Evolutionary conservation across 1,284 basidiomycete genomes (phyloP), one percentile per base, ranked within the genome.

Genomic region (Cryptococcus hybrid): DNA sequence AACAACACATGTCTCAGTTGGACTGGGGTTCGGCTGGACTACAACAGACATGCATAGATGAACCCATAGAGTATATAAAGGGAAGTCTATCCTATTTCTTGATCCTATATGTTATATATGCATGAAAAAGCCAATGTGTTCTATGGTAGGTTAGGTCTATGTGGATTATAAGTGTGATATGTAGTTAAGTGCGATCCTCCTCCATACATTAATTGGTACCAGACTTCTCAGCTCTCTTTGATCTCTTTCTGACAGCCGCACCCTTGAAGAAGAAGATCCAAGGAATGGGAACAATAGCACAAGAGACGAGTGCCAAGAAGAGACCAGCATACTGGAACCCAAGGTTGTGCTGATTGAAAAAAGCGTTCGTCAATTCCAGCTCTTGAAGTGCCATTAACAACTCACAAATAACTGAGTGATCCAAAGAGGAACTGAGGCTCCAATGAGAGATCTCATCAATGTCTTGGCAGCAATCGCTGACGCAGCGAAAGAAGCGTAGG

Each of bases 391-490:
- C 24, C 24, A 9, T 36, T 36, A 11, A 8, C 8, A 18, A 64
- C 66, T 64, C 42, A 65, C 64, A 56, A 67, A 65, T 36, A 64
- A 52, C 49, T 63, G 61, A 43, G 64, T 67, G 47, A 70, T 64
- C 71, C 71, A 73, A 18, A 73, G 63, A 7, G 73, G 72, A 3
- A 75, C 69, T 0, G 63, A 62, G 2, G 76, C 78, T 8, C 81
- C 82, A 50, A 78, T 70, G 9, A 80, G 64, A 7, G 76, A 77
- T 35, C 81, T 74, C 51, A 80, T 67, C 18, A 83, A 72, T 0
- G 80, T 82, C 69, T 83, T 83, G 53, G 80, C 80, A 3, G 81
- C 79, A 47, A 81, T 71, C 4, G 78, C 79, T 9, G 74, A 76
- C 1, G 79, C 77, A 1, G 70, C 68, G 35, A 57, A 63, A 55